phyloP scores from a whole-genome alignment of 768 basidiomycete genomes.

The Podaxis sp. region DNA sequence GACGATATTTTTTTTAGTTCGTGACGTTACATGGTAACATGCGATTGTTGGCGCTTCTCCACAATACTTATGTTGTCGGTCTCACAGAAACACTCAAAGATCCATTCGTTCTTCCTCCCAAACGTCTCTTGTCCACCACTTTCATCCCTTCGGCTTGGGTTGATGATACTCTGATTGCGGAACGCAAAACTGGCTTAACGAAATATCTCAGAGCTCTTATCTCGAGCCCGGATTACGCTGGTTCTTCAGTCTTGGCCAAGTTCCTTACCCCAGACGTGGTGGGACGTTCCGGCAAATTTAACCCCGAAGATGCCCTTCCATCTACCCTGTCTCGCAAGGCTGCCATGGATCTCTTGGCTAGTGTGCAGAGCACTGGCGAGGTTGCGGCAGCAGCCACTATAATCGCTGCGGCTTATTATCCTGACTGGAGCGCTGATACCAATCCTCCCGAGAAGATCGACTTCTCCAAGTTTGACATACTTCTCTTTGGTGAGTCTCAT shows the following conservation, averaged over 20 bases:
- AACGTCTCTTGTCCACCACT: constrained; percentile 35
- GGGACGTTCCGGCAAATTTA: background rate
- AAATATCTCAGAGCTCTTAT: constrained; percentile 33
- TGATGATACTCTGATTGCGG: constrained; percentile 39
- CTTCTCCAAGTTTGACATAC: constrained; percentile 60
- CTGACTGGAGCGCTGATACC: constrained; percentile 43
- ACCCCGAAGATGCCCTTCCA: constrained; percentile 35
- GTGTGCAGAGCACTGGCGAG: background rate
- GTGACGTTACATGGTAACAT: background rate
- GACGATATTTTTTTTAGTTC: background rate
- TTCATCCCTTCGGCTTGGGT: constrained; percentile 43
- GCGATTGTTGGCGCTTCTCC: background rate
- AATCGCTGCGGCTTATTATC: constrained; percentile 45
- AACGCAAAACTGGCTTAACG: constrained; percentile 38
- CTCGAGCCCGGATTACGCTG: constrained; percentile 22
- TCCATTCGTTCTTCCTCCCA: constrained; percentile 31
- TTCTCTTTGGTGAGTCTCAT: constrained; percentile 51
- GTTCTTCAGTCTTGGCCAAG: constrained; percentile 22
- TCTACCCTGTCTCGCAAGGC: constrained; percentile 14
- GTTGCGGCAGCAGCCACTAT: constrained; percentile 2
- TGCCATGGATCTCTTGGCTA: constrained; percentile 10
- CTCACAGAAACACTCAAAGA: constrained; percentile 18
- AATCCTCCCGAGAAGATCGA: constrained; percentile 56
- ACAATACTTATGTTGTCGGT: background rate
- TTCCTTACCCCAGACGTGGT: constrained; percentile 25